Base-by-base conservation (phyloP, 805 yeast species). In the Wickerhamiella sergipiensis region DNA sequence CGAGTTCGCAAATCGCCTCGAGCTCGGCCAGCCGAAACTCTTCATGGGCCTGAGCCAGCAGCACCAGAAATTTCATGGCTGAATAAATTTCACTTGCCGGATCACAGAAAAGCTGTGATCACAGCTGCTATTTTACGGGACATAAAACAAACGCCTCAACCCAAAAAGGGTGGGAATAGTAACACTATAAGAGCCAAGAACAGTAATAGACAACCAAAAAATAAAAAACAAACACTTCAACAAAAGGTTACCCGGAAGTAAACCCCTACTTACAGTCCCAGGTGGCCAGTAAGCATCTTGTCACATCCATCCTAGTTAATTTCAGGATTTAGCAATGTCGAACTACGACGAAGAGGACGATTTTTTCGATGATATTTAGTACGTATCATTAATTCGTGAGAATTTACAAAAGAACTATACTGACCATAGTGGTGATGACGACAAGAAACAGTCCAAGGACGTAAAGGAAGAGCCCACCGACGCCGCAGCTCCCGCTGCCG, bases 281-380 rank as follows among this genome's bases (percentile, higher is more conserved):
- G 19, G 19, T 36, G 19, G 19, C 40, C 40, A 36, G 40, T 36
- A 15, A 36, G 7, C 40, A 36, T n/a, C 40, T 31, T 6, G 18
- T 15, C 7, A 36, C 40, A 15, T 36, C 40, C 40, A 36, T 36
- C 40, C 40, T 36, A 36, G 40, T 10, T 36, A 36, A 36, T 17
- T 36, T 36, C n/a, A 36, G 40, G 40, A 45, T 46, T 29, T 29
- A 36, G 46, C 51, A 50, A 80, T 80, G 84, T 77, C 83, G 53
- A 67, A 71, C 52, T 77, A 83, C 69, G 96, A 88, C 69, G 96
- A 88, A 71, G 97, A 89, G 69, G 96, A 88, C 67, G 90, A 86
- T 61, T 81, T 85, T 66, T 89, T 89, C 68, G 95, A 88, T 69
- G 96, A 89, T 66, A 85, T 89, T 69, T 89, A 89, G 69, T 69